Evolutionary conservation across 2,329 filamentous ascomycete species (phyloP).

Genomic region (Ascochyta lentis): DNA sequence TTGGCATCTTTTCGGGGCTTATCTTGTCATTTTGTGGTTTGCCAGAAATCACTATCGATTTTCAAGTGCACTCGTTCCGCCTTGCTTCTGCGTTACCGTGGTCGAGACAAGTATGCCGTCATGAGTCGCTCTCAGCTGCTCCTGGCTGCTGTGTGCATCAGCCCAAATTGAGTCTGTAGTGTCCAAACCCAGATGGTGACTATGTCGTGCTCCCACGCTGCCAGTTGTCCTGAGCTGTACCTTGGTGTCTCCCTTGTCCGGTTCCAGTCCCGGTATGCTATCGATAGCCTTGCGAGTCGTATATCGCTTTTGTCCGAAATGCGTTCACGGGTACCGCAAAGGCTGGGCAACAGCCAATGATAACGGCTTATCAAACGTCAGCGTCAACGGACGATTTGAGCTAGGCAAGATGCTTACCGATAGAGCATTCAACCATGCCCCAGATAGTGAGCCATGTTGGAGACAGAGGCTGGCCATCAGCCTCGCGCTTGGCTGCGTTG

Average conservation of each 20-base stretch:
- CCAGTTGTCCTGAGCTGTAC: background rate
- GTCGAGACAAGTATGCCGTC: constrained; percentile 4
- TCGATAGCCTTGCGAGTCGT: constrained; percentile 3
- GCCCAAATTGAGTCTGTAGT: constrained; percentile 5
- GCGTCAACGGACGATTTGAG: no score
- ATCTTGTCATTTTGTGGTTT: no score
- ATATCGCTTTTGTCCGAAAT: background rate
- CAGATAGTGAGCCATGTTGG: constrained; percentile 44
- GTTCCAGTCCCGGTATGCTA: background rate
- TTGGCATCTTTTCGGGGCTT: no score
- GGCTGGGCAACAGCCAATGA: no score
- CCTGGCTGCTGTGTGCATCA: constrained; percentile 6
- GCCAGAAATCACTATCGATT: no score
- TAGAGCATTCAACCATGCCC: constrained; percentile 44
- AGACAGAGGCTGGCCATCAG: constrained; percentile 25
- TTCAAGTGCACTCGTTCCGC: no score
- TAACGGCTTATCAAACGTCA: no score
- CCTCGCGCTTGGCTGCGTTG: constrained; percentile 29
- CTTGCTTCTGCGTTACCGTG: background rate
- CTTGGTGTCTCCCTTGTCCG: background rate
- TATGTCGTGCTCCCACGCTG: background rate
- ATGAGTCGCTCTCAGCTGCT: constrained; percentile 3
- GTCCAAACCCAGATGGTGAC: background rate
- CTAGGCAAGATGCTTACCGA: constrained; percentile 19
- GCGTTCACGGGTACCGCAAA: no score